A percentile compares a stretch with the other conserved stretches of the same genome.
These are phyloP conservation scores for Amaranthus cruentus DNA, from an alignment of 148 eudicot genomes.

Conservation along the genomic window DNA sequence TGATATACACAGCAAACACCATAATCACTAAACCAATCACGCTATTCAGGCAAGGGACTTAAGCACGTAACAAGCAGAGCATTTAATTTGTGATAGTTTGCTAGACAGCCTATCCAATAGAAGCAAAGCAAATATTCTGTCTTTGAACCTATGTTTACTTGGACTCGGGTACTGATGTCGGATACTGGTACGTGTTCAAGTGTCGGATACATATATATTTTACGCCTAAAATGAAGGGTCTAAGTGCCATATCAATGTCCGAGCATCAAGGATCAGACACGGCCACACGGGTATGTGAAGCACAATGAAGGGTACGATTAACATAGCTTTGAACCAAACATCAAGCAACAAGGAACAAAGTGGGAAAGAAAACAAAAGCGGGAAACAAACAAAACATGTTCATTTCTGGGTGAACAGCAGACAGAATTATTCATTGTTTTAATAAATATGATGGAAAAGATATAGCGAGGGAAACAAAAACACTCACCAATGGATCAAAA, in stretches of 20 bases:
- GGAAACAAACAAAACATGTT: neutral
- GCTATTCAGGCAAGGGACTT: constrained; percentile 4
- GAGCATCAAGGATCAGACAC: no score
- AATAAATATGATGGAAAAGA: neutral
- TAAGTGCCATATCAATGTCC: no score
- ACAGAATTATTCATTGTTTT: neutral
- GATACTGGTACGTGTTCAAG: no score
- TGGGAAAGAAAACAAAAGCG: neutral
- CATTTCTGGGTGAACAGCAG: neutral
- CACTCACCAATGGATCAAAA: constrained; percentile 82
- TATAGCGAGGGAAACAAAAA: neutral
- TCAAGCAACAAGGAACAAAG: neutral
- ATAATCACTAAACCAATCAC: constrained; percentile 25
- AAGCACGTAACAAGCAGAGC: neutral
- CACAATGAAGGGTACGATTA: no score
- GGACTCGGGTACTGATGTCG: no score
- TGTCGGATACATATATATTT: no score
- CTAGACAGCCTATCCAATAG: neutral
- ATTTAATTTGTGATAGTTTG: neutral
- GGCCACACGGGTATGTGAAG: no score
- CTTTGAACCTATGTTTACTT: no score
- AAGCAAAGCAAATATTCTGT: neutral
- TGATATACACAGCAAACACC: constrained; percentile 39
- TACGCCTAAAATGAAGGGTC: no score
- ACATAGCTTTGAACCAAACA: neutral